Conservation (phyloP, 345 rosid species). For the Ailanthus altissimus region DNA sequence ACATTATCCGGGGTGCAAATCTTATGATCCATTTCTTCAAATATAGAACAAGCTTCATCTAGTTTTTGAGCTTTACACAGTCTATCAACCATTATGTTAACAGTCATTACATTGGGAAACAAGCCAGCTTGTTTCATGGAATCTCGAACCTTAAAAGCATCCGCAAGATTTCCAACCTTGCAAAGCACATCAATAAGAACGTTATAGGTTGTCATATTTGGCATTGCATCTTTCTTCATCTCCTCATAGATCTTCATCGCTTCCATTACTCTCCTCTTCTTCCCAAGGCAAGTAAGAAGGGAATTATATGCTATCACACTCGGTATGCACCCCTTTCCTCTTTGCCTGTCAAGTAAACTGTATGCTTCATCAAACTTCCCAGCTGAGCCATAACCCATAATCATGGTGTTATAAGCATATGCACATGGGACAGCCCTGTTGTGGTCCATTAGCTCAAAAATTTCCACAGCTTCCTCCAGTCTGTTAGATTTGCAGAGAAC, state of each 20-base stretch:
- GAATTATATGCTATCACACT: constrained; percentile 85
- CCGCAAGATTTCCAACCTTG: constrained; percentile 64
- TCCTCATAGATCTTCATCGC: constrained; percentile 73
- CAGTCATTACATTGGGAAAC: constrained; percentile 80
- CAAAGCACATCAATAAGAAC: constrained; percentile 84
- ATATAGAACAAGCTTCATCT: constrained; percentile 78
- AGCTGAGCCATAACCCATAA: constrained; percentile 89
- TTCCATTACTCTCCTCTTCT: constrained; percentile 61
- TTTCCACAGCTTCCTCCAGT: constrained; percentile 78
- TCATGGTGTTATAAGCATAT: constrained; percentile 94
- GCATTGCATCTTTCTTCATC: constrained; percentile 85
- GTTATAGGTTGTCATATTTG: constrained; percentile 76
- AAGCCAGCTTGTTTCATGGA: constrained; percentile 81
- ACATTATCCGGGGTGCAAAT: constrained; percentile 71
- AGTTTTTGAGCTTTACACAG: constrained; percentile 86
- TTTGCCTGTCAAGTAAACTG: constrained; percentile 76
- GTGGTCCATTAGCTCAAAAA: constrained; percentile 80
- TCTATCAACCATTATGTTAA: constrained; percentile 92
- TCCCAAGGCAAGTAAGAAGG: constrained; percentile 87
- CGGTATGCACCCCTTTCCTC: constrained; percentile 86
- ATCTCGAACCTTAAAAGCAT: constrained; percentile 69
- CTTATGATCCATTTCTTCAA: constrained; percentile 74
- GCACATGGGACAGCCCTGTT: constrained; percentile 73
- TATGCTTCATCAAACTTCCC: constrained; percentile 88
- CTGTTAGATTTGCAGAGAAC: constrained; percentile 81